These are phyloP conservation scores for Penicillium roqueforti DNA, from an alignment of 495 filamentous ascomycete species.

Conservation along the genomic window DNA sequence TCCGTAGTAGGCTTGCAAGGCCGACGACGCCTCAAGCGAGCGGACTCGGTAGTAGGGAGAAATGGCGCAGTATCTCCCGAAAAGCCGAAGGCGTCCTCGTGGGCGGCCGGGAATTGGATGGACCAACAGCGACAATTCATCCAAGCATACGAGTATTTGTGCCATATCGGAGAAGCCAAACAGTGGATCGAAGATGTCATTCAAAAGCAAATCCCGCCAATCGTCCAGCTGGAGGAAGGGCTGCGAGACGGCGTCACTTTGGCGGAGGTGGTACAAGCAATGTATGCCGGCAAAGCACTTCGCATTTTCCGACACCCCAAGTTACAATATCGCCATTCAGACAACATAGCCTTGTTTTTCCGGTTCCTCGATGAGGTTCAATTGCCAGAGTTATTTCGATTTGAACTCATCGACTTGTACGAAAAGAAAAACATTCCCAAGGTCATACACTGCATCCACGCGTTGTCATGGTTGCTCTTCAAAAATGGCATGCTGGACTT, in stretches of 20 bases:
- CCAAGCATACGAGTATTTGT: constrained; percentile 97
- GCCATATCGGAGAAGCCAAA: constrained; percentile 98
- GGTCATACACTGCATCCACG: constrained; percentile 98
- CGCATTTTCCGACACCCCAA: constrained; percentile 81
- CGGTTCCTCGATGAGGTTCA: constrained; percentile 89
- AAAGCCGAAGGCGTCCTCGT: constrained; percentile 56
- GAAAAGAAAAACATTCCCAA: constrained; percentile 99
- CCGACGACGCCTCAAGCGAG: constrained; percentile 74
- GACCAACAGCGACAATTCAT: constrained; percentile 95
- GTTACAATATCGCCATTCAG: constrained; percentile 92
- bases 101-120: constrained; percentile 95
- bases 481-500: constrained; percentile 92
- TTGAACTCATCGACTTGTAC: constrained; percentile 96
- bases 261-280: constrained; percentile 90
- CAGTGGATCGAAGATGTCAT: constrained; percentile 98
- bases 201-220: constrained; percentile 81
- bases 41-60: constrained; percentile 52
- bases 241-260: constrained; percentile 90
- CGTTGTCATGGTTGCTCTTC: constrained; percentile 90
- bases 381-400: constrained; percentile 94
- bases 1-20: constrained; percentile 87
- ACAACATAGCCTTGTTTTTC: constrained; percentile 95
- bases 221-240: constrained; percentile 94
- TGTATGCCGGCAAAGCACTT: constrained; percentile 67
- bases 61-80: constrained; percentile 40